A percentile compares a stretch with the other conserved stretches of the same genome.
Conservation (phyloP, 106 monocot genomes). For the Vanilla planifolia region DNA sequence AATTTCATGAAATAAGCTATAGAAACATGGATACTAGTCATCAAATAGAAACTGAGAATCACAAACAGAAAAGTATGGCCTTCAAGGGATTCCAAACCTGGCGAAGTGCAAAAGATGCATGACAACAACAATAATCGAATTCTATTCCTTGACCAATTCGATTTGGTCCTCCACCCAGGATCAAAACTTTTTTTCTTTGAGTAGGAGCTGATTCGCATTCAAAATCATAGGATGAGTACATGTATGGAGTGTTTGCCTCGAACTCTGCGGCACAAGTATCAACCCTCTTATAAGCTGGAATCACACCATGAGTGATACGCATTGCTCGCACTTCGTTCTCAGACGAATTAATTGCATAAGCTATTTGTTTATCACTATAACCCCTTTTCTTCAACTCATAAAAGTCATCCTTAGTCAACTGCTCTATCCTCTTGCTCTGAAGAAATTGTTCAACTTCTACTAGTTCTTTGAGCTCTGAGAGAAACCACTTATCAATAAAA, state of each 20-base stretch:
- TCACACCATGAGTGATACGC: conserved; percentile 55
- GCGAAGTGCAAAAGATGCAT: conserved; percentile 95
- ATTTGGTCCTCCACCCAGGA: conserved; percentile 97
- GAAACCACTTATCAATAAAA: conserved; percentile 86
- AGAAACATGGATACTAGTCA: no score
- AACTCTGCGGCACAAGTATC: conserved; percentile 99
- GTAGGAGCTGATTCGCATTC: conserved; percentile 94
- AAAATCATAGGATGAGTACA: conserved; percentile 96
- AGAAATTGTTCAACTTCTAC: conserved; percentile 89
- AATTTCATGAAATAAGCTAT: no score
- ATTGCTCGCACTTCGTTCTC: conserved; percentile 63
- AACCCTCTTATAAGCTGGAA: conserved; percentile 88
- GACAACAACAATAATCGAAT: conserved; percentile 98
- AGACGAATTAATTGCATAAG: conserved; percentile 59
- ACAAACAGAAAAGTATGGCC: no score
- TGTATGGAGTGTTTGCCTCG: conserved; percentile 96
- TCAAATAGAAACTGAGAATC: no score
- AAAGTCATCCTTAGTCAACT: conserved; percentile 69
- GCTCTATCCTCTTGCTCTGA: conserved; percentile 33
- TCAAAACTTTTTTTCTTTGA: conserved; percentile 71
- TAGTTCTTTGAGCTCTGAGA: conserved; percentile 77
- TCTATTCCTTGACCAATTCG: conserved; percentile 98
- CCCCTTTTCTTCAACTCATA: conserved; percentile 88
- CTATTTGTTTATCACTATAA: conserved; percentile 90
- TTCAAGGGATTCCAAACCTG: conserved; percentile 41